Percentiles rank a stretch among this genome's conserved stretches.
Conservation (phyloP, 257 asterid genomes). For the Solanum peruvianum region DNA sequence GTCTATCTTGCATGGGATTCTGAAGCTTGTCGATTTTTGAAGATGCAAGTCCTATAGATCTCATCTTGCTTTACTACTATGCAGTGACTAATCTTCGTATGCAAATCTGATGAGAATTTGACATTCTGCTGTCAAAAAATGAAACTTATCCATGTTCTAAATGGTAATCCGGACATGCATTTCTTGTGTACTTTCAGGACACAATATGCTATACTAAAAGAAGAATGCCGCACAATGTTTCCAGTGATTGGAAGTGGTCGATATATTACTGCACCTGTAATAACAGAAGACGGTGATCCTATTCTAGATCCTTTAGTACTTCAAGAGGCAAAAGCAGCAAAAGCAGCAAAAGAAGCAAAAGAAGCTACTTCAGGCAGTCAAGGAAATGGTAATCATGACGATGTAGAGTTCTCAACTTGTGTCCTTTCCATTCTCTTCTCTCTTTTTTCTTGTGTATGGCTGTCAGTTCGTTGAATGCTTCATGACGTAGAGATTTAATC, state of each 20-base stretch:
- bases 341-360: constrained; percentile 17
- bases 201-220: constrained; percentile 65
- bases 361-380: constrained; percentile 1
- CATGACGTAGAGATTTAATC: not conserved
- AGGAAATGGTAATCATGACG: constrained; percentile 16
- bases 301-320: constrained; percentile 80
- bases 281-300: constrained; percentile 86
- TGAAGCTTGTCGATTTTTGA: not conserved
- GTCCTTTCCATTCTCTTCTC: not conserved
- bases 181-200: constrained; percentile 36
- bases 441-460: not conserved
- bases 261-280: constrained; percentile 83
- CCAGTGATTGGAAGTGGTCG: constrained; percentile 84
- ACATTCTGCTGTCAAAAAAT: not conserved
- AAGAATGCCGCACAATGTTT: constrained; percentile 78
- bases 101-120: not conserved
- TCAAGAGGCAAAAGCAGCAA: constrained; percentile 44
- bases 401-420: not conserved
- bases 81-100: not conserved
- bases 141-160: not conserved
- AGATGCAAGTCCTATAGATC: not conserved
- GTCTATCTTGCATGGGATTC: not conserved
- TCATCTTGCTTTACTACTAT: not conserved
- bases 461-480: not conserved
- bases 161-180: not conserved